Base-by-base conservation (phyloP, 805 yeast genomes). In the Kazachstania psychrophila region DNA sequence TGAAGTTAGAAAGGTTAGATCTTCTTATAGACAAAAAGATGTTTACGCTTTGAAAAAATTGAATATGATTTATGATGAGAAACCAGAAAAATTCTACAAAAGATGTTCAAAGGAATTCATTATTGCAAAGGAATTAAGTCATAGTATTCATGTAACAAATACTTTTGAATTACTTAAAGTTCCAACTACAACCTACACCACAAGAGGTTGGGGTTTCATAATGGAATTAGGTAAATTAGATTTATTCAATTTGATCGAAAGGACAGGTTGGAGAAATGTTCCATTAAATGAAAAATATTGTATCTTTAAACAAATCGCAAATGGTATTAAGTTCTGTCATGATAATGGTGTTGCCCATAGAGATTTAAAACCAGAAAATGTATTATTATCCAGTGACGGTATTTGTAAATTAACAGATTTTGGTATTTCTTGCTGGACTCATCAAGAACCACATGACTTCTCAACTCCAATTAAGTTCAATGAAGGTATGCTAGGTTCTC, bases 171-270 rank as follows among this genome's bases (percentile, higher is more conserved):
- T 80, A 17, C 54, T 80, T 13, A 68, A 75, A 39, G 66, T 80
- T 18, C 81, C 79, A 38, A 66, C 79, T 1, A 70, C 74, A 19
- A 66, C 68, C 3, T 64, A 61, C 32, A 58, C 79, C 40, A 68
- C 75, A 2, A 62, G 87, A 43, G 80, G 84, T 2, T 82, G 92
- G 92, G 92, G 89, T 2, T 72, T 81, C 52, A 68, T 77, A 2
- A 62, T 81, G 68, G 84, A 79, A 45, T 67, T 60, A 37, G 79
- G 85, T 49, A 75, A 73, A 12, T 79, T 79, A 28, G 92, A 81
- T 54, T 58, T 81, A 28, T 75, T 75, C 51, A 66, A 69, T 40
- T 52, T 74, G 34, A 71, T 79, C 37, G 61, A 68, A 28, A 68
- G 70, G 45, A 65, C 76, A 1, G 77, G 76, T 11, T 82, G 87